A percentile compares a stretch with the other conserved stretches of the same genome.
Conservation (phyloP, 441 rosid genomes). For the Rhodomyrtus psidioides region DNA sequence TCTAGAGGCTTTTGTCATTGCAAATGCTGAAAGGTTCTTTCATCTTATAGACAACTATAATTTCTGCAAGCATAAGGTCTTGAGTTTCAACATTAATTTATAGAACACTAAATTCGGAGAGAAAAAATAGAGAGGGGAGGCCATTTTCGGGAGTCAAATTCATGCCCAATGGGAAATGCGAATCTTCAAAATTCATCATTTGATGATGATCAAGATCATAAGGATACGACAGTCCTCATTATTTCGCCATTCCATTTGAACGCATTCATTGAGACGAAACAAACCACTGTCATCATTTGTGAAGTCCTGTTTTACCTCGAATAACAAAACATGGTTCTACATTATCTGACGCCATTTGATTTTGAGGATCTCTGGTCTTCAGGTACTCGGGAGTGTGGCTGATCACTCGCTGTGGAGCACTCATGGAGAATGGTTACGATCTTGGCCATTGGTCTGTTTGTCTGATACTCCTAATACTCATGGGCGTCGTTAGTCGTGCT, state of each 20-base stretch:
- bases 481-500: slow-evolving; percentile 30
- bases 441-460: slow-evolving; percentile 36
- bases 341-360: not conserved
- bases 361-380: not conserved
- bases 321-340: not conserved
- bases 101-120: not conserved
- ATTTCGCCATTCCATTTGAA: not conserved
- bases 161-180: not conserved
- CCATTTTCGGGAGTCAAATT: not conserved
- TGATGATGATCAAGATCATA: not conserved
- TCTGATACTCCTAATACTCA: slow-evolving; percentile 28
- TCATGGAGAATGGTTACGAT: slow-evolving; percentile 33
- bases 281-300: not conserved
- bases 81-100: not conserved
- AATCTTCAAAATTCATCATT: not conserved
- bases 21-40: slow-evolving; percentile 42
- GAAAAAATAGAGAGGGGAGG: not conserved
- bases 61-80: not conserved
- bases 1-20: slow-evolving; percentile 54
- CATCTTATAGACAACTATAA: not conserved
- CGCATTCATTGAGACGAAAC: not conserved
- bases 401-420: slow-evolving; percentile 41
- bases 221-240: not conserved
- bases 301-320: not conserved
- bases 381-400: slow-evolving; percentile 57